Percentiles rank a stretch among this genome's conserved stretches.
These are phyloP conservation scores for Fusarium mexicanum DNA, from an alignment of 2,329 filamentous ascomycete genomes.

Conservation along the genomic window DNA sequence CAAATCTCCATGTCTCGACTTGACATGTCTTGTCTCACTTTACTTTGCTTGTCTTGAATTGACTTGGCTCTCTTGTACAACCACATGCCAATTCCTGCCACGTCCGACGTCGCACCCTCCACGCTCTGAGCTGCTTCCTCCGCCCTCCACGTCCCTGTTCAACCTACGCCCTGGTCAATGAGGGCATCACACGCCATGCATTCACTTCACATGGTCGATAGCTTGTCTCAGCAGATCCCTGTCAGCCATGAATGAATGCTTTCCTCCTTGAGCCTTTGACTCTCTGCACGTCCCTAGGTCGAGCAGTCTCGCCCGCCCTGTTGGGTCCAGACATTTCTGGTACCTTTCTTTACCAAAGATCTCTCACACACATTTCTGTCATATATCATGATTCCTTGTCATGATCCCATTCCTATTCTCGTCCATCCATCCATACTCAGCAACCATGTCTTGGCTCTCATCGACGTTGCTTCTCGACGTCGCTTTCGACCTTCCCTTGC, in stretches of 20 bases:
- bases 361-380: slow-evolving; percentile 17
- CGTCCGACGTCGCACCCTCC: slow-evolving; percentile 36
- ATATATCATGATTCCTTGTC: slow-evolving; percentile 25
- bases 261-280: slow-evolving; percentile 24
- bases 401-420: slow-evolving; percentile 15
- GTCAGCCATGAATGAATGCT: slow-evolving; percentile 14
- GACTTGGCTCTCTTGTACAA: slow-evolving; percentile 20
- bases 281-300: slow-evolving; percentile 12
- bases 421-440: neutral
- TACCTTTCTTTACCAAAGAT: slow-evolving; percentile 25
- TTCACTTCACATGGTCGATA: slow-evolving; percentile 30
- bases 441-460: slow-evolving; percentile 39
- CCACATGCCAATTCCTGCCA: slow-evolving; percentile 38
- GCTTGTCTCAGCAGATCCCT: slow-evolving; percentile 30
- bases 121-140: slow-evolving; percentile 24
- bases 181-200: slow-evolving; percentile 35
- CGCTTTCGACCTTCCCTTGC: slow-evolving; percentile 29
- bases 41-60: neutral
- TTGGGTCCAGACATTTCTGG: slow-evolving; percentile 32
- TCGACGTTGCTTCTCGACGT: slow-evolving; percentile 43
- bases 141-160: slow-evolving; percentile 35
- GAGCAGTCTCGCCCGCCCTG: slow-evolving; percentile 20
- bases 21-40: neutral
- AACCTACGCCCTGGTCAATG: slow-evolving; percentile 31
- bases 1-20: slow-evolving; percentile 22